phyloP scores from a whole-genome alignment of 768 basidiomycete genomes.

The Lactarius hatsudake region DNA sequence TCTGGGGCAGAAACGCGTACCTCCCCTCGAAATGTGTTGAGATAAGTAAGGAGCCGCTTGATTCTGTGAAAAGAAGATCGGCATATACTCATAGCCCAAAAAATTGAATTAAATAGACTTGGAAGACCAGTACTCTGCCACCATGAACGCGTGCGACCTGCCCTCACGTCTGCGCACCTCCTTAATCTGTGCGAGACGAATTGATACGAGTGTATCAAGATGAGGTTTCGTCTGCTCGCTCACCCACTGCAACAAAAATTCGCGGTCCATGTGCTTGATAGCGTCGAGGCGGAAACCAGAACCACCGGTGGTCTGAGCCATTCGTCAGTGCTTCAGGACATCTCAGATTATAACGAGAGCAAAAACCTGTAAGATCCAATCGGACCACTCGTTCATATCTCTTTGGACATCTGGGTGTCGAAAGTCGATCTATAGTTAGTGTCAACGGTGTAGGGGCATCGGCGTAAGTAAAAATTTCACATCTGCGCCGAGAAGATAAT shows the following conservation, averaged over 20 bases:
- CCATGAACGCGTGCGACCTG: constrained; percentile 54
- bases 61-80: constrained; percentile 38
- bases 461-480: constrained; percentile 39
- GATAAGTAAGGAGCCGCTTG: constrained; percentile 48
- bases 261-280: constrained; percentile 82
- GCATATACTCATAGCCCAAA: neutral
- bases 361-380: constrained; percentile 64
- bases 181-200: constrained; percentile 43
- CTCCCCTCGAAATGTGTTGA: constrained; percentile 62
- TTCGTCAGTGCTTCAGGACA: neutral
- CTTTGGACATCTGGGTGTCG: constrained; percentile 75
- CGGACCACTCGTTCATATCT: constrained; percentile 75
- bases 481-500: constrained; percentile 74
- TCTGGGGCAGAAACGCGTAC: constrained; percentile 37
- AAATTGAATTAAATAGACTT: constrained; percentile 45
- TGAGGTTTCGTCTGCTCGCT: constrained; percentile 28
- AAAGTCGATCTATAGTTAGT: constrained; percentile 64
- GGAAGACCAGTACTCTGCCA: constrained; percentile 82
- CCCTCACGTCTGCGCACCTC: constrained; percentile 46
- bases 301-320: constrained; percentile 58
- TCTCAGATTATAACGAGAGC: neutral
- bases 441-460: constrained; percentile 15
- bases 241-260: constrained; percentile 70
- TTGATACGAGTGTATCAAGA: constrained; percentile 5
- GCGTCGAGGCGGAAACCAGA: constrained; percentile 85